phyloP scores from a whole-genome alignment of 2,329 filamentous ascomycete species.

The Zymoseptoria pseudotritici region DNA sequence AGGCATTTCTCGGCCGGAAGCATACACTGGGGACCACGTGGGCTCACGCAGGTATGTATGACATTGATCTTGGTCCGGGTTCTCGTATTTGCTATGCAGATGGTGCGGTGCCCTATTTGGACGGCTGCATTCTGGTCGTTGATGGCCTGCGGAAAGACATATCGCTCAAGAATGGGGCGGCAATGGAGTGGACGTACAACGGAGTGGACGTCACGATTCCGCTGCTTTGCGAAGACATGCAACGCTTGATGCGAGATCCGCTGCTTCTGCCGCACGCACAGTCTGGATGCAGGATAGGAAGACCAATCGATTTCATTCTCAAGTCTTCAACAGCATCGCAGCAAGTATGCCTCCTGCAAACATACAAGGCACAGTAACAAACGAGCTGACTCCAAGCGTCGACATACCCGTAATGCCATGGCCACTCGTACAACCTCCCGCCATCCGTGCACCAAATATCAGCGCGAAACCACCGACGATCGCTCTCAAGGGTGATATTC shows the following conservation, averaged over 20 bases:
- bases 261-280: slow-evolving; percentile 1
- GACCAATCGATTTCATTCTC: neutral
- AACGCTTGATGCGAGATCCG: slow-evolving; percentile 1
- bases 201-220: slow-evolving; percentile 4
- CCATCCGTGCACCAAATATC: neutral
- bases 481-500: neutral
- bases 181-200: slow-evolving; percentile 1
- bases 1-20: slow-evolving; percentile 1
- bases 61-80: slow-evolving; percentile 3
- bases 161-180: neutral
- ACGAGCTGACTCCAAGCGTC: neutral
- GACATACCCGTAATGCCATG: neutral
- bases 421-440: neutral
- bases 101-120: slow-evolving; percentile 2
- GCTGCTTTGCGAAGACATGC: slow-evolving; percentile 2
- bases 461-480: neutral
- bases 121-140: slow-evolving; percentile 3
- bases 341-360: neutral
- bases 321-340: neutral
- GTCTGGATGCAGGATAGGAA: neutral
- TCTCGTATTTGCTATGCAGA: slow-evolving; percentile 3
- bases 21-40: slow-evolving; percentile 5
- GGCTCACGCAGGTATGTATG: slow-evolving; percentile 4
- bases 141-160: neutral
- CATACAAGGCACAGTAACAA: neutral